Conservation (phyloP, 495 filamentous ascomycete species). For the Chaetomidium leptoderma region DNA sequence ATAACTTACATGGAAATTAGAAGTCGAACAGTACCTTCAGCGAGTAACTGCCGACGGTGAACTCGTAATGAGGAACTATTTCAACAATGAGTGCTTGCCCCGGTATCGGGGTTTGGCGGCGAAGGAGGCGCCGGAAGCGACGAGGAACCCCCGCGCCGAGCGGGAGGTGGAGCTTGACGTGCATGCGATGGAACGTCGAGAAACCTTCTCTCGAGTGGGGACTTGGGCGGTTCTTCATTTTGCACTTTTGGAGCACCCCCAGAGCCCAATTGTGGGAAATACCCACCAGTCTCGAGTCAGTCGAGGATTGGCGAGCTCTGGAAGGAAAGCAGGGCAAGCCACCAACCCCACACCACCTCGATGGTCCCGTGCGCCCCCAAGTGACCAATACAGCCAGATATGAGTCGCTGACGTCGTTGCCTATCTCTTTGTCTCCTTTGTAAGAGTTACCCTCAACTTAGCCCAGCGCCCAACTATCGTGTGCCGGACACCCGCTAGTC, state of each 20-base stretch:
- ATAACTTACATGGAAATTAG: too few species aligned
- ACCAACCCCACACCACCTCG: background rate
- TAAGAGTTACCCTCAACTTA: background rate
- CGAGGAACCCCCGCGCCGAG: background rate
- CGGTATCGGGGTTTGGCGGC: background rate
- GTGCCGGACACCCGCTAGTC: background rate
- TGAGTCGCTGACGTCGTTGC: constrained; percentile 1
- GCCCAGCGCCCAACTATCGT: background rate
- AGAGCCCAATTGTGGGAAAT: too few species aligned
- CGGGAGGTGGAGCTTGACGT: background rate
- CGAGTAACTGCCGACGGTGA: too few species aligned
- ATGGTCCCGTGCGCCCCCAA: background rate
- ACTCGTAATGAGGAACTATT: too few species aligned
- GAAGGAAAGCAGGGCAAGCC: background rate
- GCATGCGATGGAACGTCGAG: background rate
- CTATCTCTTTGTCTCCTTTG: background rate
- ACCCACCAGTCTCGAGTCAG: too few species aligned
- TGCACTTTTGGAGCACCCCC: background rate
- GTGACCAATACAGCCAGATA: background rate
- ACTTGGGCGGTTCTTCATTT: background rate
- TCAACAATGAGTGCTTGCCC: too few species aligned
- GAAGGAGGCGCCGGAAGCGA: background rate
- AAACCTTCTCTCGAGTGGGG: background rate
- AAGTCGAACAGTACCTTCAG: too few species aligned
- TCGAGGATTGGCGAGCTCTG: too few species aligned